These are phyloP conservation scores for Fusarium camptoceras DNA, from an alignment of 2,329 filamentous ascomycete species.

Conservation along the genomic window DNA sequence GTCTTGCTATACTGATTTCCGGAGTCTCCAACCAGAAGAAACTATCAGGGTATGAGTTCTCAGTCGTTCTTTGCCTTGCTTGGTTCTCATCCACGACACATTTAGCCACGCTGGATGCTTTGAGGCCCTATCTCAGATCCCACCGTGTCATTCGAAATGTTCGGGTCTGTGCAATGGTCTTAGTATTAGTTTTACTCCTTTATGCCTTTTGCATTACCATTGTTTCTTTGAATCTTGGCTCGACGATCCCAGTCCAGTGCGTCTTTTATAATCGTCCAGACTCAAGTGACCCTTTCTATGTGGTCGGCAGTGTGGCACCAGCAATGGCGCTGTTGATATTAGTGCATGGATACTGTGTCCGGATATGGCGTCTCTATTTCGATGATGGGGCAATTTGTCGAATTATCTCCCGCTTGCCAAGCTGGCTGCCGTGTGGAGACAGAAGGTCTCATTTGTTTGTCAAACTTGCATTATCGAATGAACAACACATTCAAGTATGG, in stretches of 20 bases:
- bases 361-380: not conserved
- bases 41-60: not conserved
- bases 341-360: not conserved
- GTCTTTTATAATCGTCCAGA: not conserved
- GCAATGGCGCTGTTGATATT: too few species aligned
- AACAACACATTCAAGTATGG: not conserved
- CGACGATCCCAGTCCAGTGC: not conserved
- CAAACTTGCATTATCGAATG: too few species aligned
- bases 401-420: not conserved
- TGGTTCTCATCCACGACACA: slow-evolving; percentile 6
- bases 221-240: too few species aligned
- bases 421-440: too few species aligned
- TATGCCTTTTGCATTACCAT: not conserved
- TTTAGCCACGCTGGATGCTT: not conserved
- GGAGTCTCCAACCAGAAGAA: not conserved
- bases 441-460: too few species aligned
- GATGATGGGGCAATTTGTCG: not conserved
- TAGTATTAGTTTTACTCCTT: not conserved
- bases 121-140: not conserved
- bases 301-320: too few species aligned
- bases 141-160: not conserved
- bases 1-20: not conserved
- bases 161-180: not conserved
- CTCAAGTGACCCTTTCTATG: too few species aligned
- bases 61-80: not conserved